These are phyloP conservation scores for Mucor velutinosus DNA, from an alignment of 371 early-diverging fungal genomes.

Conservation along the genomic window DNA sequence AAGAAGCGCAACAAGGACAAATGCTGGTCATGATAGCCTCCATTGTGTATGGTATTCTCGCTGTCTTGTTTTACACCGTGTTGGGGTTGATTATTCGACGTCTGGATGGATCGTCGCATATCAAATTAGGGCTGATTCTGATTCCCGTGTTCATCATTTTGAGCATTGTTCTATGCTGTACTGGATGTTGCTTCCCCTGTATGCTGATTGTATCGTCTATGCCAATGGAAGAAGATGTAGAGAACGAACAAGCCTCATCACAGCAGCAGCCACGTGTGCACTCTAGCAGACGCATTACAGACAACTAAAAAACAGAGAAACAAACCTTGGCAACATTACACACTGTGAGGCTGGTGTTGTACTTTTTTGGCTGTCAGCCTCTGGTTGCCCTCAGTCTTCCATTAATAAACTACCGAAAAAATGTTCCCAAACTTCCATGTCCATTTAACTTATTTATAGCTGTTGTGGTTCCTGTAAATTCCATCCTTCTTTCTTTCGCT, in stretches of 20 bases:
- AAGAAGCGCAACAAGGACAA: constrained; percentile 56
- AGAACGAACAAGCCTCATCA: constrained; percentile 5
- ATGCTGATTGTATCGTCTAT: constrained; percentile 38
- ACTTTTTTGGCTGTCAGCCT: not conserved
- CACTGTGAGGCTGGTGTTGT: constrained; percentile 1
- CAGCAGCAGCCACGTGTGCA: constrained; percentile 6
- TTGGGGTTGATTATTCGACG: constrained; percentile 73
- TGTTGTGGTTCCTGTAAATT: not conserved
- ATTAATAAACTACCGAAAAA: constrained; percentile 2
- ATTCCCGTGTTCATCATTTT: constrained; percentile 82
- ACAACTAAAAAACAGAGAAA: not conserved
- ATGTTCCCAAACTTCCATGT: constrained; percentile 2
- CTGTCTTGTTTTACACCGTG: constrained; percentile 66
- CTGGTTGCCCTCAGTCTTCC: not conserved
- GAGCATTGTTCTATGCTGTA: constrained; percentile 65
- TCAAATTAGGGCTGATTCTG: constrained; percentile 66
- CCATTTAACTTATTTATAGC: not conserved
- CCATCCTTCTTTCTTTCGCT: not conserved
- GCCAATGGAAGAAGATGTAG: constrained; percentile 32
- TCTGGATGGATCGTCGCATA: constrained; percentile 53
- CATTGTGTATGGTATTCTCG: constrained; percentile 52
- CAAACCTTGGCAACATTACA: not conserved
- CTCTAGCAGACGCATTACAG: constrained; percentile 25
- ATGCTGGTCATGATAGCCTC: constrained; percentile 51
- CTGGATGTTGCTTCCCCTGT: constrained; percentile 77